Evolutionary conservation across 2,329 filamentous ascomycete genomes (phyloP), one percentile per base, ranked within the genome.

Genomic region (Alternaria atra): DNA sequence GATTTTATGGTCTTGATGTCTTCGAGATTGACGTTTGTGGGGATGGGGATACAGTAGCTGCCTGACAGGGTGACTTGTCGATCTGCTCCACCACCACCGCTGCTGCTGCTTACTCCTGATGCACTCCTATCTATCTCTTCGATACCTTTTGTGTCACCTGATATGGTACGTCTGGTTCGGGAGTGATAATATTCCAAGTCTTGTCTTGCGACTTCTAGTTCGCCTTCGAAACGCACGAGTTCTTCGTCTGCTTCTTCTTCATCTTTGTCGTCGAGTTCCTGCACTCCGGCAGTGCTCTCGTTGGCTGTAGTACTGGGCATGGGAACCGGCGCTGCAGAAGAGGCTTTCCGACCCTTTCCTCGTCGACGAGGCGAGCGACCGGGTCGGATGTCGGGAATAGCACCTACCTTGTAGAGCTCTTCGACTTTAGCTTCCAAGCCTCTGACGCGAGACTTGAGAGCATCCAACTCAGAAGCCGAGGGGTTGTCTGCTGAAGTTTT

Each of bases 391-490:
- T 50, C 51, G 35, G 51, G 15, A 60, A 43, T 44, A 6, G 52
- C 40, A 25, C 46, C 52, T 27, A 52, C n/a, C 51, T 65, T 70
- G 54, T 77, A 78, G 1, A 79, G 66, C 13, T 77, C 71, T 54
- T 79, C 76, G 6, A 79, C 76, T 52, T 77, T 77, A 8, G 76
- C 71, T 63, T 79, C 76, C 9, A 79, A 68, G 17, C 73, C 74
- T 32, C 72, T 65, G 12, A 79, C 74, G 25, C 76, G 73, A 2
- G 69, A 71, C 39, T 79, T 78, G 0, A 79, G 66, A 1, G 76
- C 76, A 65, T 78, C 74, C 15, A 79, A 66, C 40, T 79, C 76
- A 32, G 58, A 58, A 29, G 58, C 47, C 5, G 69, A 66, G 27
- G 71, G 61, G 3, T 60, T 46, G 23, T 67, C 58, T 5, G 61